Evolutionary conservation across 1,284 basidiomycete species (phyloP).

Genomic region (Leccinum huronense): DNA sequence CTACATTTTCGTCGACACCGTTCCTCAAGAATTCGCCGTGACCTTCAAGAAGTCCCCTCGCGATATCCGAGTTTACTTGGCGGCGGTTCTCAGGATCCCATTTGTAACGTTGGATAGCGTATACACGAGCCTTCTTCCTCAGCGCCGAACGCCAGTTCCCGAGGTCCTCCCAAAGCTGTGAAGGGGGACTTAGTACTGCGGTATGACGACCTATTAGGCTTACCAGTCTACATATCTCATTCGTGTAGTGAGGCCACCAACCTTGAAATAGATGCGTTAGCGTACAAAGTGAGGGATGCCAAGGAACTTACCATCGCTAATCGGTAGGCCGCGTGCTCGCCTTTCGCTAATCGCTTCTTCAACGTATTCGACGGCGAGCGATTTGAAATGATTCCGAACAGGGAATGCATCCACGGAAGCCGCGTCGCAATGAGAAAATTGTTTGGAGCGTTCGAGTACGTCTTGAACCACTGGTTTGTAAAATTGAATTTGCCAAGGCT

Average conservation of each 20-base stretch:
- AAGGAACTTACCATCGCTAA: background rate
- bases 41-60: background rate
- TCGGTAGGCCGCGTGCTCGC: background rate
- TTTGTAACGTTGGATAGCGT: background rate
- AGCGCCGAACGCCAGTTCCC: background rate
- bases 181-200: background rate
- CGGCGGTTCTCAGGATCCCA: background rate
- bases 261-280: background rate
- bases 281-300: background rate
- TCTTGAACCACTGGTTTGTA: background rate
- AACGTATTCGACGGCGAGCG: too few relatives aligned
- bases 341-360: background rate
- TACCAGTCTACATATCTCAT: background rate
- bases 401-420: too few relatives aligned
- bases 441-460: too few relatives aligned
- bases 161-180: background rate
- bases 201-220: background rate
- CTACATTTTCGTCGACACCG: background rate
- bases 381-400: too few relatives aligned
- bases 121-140: background rate
- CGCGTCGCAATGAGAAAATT: background rate
- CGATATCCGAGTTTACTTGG: background rate
- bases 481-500: background rate
- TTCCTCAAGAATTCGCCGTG: background rate
- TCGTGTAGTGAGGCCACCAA: background rate